These are phyloP conservation scores for Blastomyces silverae DNA, from an alignment of 2,329 filamentous ascomycete genomes.

Conservation along the genomic window DNA sequence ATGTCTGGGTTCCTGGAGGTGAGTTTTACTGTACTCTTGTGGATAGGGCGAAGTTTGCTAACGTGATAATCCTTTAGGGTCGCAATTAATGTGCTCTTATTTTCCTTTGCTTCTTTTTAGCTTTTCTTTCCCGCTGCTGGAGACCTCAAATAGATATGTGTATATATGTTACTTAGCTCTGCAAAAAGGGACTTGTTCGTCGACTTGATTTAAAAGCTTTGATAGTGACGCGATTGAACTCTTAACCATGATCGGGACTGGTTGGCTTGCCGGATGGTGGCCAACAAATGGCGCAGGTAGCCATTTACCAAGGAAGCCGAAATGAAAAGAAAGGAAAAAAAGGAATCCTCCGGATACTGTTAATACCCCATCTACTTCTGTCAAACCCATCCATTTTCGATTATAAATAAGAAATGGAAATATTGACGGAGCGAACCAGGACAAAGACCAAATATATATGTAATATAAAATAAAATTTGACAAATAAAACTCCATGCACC, in stretches of 20 bases:
- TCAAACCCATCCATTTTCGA: neutral
- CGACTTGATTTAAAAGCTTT: neutral
- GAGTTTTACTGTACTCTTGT: constrained; percentile 30
- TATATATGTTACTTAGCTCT: constrained; percentile 11
- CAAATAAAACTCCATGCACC: constrained; percentile 1
- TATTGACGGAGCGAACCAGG: neutral
- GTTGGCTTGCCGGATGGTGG: neutral
- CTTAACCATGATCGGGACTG: neutral
- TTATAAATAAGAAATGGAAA: neutral
- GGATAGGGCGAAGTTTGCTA: neutral
- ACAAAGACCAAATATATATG: neutral
- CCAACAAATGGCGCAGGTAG: neutral
- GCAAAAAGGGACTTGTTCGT: neutral
- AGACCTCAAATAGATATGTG: constrained; percentile 15
- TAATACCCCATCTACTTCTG: neutral
- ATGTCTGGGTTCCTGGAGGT: constrained; percentile 95
- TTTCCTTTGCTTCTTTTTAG: neutral
- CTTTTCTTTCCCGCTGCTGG: constrained; percentile 9
- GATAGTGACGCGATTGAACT: neutral
- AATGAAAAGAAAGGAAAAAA: neutral
- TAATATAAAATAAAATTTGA: neutral
- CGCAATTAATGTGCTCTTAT: constrained; percentile 21
- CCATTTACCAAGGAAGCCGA: neutral
- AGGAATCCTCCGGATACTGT: neutral
- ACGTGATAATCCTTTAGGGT: constrained; percentile 18